A percentile compares a stretch with the other conserved stretches of the same genome.
phyloP scores from a whole-genome alignment of 78 protist genomes.

The Speleostelium caveatum region DNA sequence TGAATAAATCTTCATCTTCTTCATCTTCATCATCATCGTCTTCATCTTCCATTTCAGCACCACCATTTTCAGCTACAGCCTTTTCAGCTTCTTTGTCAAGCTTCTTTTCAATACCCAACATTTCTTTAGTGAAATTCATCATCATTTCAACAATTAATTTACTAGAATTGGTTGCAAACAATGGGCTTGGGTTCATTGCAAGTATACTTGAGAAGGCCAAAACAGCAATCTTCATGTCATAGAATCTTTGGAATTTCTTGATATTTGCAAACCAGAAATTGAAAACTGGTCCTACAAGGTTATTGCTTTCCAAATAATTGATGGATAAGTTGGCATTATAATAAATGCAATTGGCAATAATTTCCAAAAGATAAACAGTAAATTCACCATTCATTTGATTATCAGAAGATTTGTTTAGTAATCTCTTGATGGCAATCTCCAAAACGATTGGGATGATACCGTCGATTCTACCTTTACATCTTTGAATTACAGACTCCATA shows the following conservation, averaged over 20 bases:
- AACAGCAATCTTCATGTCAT: constrained; percentile 69
- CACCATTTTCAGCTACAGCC: constrained; percentile 35
- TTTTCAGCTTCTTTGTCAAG: constrained; percentile 30
- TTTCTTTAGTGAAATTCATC: constrained; percentile 33
- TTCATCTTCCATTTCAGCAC: constrained; percentile 21
- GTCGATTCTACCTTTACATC: constrained; percentile 69
- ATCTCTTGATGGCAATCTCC: constrained; percentile 29
- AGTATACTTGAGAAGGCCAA: constrained; percentile 56
- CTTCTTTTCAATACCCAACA: constrained; percentile 58
- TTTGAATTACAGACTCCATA: constrained; percentile 73
- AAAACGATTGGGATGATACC: constrained; percentile 16
- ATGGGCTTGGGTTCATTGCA: constrained; percentile 44
- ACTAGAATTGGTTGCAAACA: constrained; percentile 10
- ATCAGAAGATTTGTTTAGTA: constrained; percentile 36
- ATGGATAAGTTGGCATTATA: constrained; percentile 51
- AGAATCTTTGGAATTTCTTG: constrained; percentile 58
- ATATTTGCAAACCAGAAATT: constrained; percentile 34
- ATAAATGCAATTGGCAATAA: constrained; percentile 65
- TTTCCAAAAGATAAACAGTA: constrained; percentile 37
- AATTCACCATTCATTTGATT: constrained; percentile 44
- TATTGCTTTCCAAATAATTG: constrained; percentile 18
- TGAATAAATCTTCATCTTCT: constrained; percentile 20
- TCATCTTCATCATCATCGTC: constrained; percentile 61
- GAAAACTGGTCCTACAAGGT: constrained; percentile 50
- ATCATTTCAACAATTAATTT: constrained; percentile 1